These are phyloP conservation scores for Cyclotella sp. DNA, from an alignment of 108 stramenopile genomes.

Conservation along the genomic window DNA sequence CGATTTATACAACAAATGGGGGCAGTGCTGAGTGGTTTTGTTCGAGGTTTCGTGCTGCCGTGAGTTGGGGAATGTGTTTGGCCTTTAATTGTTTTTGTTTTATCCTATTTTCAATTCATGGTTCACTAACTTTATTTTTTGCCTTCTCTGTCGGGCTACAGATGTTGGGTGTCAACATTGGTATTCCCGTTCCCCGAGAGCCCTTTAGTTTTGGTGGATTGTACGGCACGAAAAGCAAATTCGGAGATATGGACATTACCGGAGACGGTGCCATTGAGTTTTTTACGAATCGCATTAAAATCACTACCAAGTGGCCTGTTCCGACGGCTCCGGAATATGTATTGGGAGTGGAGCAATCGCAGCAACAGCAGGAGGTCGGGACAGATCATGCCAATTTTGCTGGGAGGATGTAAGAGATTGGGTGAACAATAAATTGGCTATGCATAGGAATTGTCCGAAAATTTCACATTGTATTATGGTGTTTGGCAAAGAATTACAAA, in stretches of 20 bases:
- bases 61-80: too few species aligned
- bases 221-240: conserved; percentile 92
- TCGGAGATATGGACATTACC: conserved; percentile 96
- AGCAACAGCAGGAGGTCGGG: conserved; percentile 11
- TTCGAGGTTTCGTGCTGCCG: conserved; percentile 77
- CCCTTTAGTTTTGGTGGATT: conserved; percentile 76
- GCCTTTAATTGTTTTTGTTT: too few species aligned
- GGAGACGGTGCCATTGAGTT: conserved; percentile 97
- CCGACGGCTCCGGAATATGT: conserved; percentile 41
- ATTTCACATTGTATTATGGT: too few species aligned
- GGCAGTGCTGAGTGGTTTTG: conserved; percentile 95
- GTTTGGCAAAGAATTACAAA: too few species aligned
- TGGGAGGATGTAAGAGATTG: conserved; percentile 66
- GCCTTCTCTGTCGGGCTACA: too few species aligned
- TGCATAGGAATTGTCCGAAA: too few species aligned
- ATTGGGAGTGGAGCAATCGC: conserved; percentile 23
- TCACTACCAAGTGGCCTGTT: conserved; percentile 91
- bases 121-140: too few species aligned
- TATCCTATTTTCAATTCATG: too few species aligned
- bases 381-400: conserved; percentile 70
- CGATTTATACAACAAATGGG: conserved; percentile 92
- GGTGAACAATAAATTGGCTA: too few species aligned
- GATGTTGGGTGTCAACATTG: conserved; percentile 91
- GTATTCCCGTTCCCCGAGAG: conserved; percentile 93
- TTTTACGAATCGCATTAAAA: conserved; percentile 95